Base-by-base conservation (phyloP, 2,329 filamentous ascomycete species). In the Xylariaceae sp. region DNA sequence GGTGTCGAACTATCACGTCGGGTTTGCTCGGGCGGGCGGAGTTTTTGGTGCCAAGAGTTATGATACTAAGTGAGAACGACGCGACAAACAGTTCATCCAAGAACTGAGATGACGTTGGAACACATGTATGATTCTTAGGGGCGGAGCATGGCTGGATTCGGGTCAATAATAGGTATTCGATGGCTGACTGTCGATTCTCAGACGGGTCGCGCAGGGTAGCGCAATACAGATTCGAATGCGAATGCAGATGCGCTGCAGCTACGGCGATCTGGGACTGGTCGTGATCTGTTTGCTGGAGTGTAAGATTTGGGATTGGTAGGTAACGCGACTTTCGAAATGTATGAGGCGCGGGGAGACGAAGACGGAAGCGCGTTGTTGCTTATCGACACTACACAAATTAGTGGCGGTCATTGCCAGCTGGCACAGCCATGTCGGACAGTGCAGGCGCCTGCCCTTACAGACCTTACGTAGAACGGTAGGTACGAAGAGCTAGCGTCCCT, bases 1-100 rank as follows among this genome's bases (percentile, higher is more conserved):
- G 60, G 71, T 85, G 75, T 63, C 57, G 54, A 46, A 56, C 27
- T 51, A 44, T 31, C 9, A 30, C n/a, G 19, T 39, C 44, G 32
- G 29, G 32, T 47, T 50, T 51, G 52, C 53, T 49, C 40, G 45
- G 32, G 49, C 54, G 50, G 49, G 41, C 49, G 57, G 39, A 53
- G 27, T 47, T 53, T 31, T 39, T n/a, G 45, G 40, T 29, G 26
- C 29, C 49, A 12, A n/a, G 29, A 45, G 32, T 51, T 31, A 27
- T 49, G 44, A 47, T 35, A 50, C 44, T 40, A 32, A 27, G 41
- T 40, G 19, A 34, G 48, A 11, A 47, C 35, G 49, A 51, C 58
- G 58, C 55, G 58, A 58, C 53, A 57, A 55, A 32, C 52, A 50
- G 55, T 47, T 53, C 54, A 37, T 47, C 27, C 43, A 51, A 49